phyloP scores from a whole-genome alignment of 2,329 filamentous ascomycete genomes.

The Aspergillus ruber region DNA sequence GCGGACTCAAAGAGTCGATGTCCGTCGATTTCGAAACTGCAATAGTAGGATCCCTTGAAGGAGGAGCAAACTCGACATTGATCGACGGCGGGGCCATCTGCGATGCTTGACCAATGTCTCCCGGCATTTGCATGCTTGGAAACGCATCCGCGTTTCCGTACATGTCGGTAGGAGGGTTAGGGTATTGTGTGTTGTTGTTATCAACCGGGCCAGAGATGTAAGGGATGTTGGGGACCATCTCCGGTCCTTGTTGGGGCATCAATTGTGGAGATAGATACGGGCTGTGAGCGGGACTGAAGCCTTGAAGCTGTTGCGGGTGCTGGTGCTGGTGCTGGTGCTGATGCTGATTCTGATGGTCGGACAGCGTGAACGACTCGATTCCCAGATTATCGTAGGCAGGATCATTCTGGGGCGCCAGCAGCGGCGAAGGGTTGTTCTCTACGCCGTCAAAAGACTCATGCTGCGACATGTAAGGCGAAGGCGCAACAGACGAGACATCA shows the following conservation, averaged over 20 bases:
- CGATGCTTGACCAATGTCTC: slow-evolving; percentile 61
- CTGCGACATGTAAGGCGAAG: slow-evolving; percentile 73
- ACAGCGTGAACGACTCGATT: slow-evolving; percentile 74
- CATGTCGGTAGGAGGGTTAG: slow-evolving; percentile 43
- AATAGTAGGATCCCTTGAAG: slow-evolving; percentile 59
- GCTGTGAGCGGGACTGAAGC: slow-evolving; percentile 60
- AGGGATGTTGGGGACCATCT: slow-evolving; percentile 43
- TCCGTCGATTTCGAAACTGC: slow-evolving; percentile 60
- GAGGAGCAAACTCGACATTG: slow-evolving; percentile 86
- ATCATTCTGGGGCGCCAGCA: slow-evolving; percentile 67
- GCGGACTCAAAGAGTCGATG: slow-evolving; percentile 76
- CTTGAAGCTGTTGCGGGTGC: slow-evolving; percentile 38
- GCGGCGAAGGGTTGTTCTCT: slow-evolving; percentile 68
- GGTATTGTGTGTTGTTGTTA: slow-evolving; percentile 39
- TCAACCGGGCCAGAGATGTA: slow-evolving; percentile 41
- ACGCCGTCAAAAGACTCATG: slow-evolving; percentile 72
- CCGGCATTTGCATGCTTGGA: slow-evolving; percentile 39
- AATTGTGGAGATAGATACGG: slow-evolving; percentile 63
- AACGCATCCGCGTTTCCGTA: slow-evolving; percentile 43
- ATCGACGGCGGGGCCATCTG: slow-evolving; percentile 90
- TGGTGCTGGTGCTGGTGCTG: slow-evolving; percentile 5
- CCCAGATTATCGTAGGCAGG: slow-evolving; percentile 70
- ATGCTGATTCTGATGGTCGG: slow-evolving; percentile 43
- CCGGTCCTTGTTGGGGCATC: slow-evolving; percentile 65
- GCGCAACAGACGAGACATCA: slow-evolving; percentile 77